A percentile compares a stretch with the other conserved stretches of the same genome.
phyloP scores from a whole-genome alignment of 805 yeast genomes.

The Clavispora vitiphila region DNA sequence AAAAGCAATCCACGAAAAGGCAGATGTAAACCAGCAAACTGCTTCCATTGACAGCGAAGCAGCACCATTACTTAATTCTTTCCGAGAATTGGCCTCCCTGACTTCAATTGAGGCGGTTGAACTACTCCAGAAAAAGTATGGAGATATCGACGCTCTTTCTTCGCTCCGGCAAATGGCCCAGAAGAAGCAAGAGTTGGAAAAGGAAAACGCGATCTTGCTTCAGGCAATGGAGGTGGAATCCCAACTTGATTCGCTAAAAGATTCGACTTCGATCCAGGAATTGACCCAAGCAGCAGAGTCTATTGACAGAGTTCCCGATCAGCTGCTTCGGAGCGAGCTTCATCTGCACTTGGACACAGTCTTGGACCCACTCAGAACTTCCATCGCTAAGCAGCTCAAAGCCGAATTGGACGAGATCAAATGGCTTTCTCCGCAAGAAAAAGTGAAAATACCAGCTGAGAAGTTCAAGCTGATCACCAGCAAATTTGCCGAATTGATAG shows the following conservation, averaged over 20 bases:
- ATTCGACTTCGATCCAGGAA: slow-evolving; percentile 8
- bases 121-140: slow-evolving; percentile 1
- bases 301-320: not conserved
- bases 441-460: slow-evolving; percentile 9
- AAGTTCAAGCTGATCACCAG: slow-evolving; percentile 6
- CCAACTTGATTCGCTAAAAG: not conserved
- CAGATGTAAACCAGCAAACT: not conserved
- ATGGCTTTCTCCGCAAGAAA: slow-evolving; percentile 21
- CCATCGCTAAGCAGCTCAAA: slow-evolving; percentile 11
- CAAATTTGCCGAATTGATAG: slow-evolving; percentile 16
- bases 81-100: not conserved
- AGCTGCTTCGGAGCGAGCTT: not conserved
- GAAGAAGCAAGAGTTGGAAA: slow-evolving; percentile 5
- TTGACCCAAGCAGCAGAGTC: slow-evolving; percentile 9
- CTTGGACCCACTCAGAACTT: not conserved
- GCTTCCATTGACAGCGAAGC: not conserved
- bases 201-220: slow-evolving; percentile 3
- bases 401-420: slow-evolving; percentile 12
- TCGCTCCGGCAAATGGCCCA: slow-evolving; percentile 4
- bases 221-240: slow-evolving; percentile 1
- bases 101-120: slow-evolving; percentile 1
- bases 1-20: slow-evolving; percentile 3
- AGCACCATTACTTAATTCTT: slow-evolving; percentile 6
- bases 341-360: slow-evolving; percentile 5
- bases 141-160: slow-evolving; percentile 3